A percentile compares a stretch with the other conserved stretches of the same genome.
Evolutionary conservation across 2,329 filamentous ascomycete species (phyloP).

Genomic region (Hirsutella rhossiliensis): DNA sequence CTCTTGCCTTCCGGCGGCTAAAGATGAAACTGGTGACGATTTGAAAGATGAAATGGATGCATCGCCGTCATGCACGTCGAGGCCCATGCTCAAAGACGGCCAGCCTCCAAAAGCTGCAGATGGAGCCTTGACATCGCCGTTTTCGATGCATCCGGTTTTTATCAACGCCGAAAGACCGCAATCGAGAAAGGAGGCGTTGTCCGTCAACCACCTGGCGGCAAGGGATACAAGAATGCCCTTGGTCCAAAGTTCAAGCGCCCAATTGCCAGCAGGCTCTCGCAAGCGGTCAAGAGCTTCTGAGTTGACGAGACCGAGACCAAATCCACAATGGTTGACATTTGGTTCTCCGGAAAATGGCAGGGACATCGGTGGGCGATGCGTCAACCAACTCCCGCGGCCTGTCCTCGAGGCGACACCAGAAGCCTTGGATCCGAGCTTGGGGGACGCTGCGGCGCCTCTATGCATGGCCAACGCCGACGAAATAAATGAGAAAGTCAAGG

Average conservation of each 20-base stretch:
- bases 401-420: background rate
- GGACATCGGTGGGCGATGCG: background rate
- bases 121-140: constrained; percentile 1
- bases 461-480: constrained; percentile 8
- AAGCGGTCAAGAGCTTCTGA: background rate
- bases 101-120: background rate
- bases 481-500: constrained; percentile 20
- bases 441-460: background rate
- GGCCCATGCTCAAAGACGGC: background rate
- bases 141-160: constrained; percentile 5
- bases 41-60: background rate
- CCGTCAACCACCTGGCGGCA: background rate
- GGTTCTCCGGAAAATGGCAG: background rate
- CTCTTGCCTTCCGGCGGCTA: constrained; percentile 3
- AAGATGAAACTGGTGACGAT: background rate
- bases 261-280: background rate
- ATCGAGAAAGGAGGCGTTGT: background rate
- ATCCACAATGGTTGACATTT: background rate
- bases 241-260: background rate
- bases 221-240: background rate
- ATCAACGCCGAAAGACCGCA: background rate
- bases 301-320: background rate
- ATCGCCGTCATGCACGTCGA: background rate
- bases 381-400: background rate
- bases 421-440: background rate